phyloP scores from a whole-genome alignment of 306 rosid genomes.

The Trichosanthes truncata region DNA sequence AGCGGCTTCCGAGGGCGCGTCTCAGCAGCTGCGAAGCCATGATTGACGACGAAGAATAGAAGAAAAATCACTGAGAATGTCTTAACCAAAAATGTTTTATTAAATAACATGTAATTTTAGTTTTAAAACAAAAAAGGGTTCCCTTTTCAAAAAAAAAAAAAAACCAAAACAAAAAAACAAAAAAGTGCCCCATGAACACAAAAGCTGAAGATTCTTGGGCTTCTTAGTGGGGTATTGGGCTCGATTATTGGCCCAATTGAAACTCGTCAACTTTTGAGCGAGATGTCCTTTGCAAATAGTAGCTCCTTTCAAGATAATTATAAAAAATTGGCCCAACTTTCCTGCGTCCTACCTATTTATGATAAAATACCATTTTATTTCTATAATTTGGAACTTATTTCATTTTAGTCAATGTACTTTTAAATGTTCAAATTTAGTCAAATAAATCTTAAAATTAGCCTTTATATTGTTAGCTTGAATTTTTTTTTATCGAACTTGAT shows the following conservation, averaged over 20 bases:
- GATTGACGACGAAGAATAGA: background rate
- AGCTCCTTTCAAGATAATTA: too few species aligned
- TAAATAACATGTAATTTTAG: background rate
- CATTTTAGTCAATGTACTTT: too few species aligned
- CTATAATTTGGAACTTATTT: too few species aligned
- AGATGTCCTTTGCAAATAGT: background rate
- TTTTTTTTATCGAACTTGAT: too few species aligned
- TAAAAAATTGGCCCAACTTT: too few species aligned
- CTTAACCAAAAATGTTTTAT: background rate
- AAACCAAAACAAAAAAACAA: too few species aligned
- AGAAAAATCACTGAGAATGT: background rate
- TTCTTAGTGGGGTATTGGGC: background rate
- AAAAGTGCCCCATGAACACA: background rate
- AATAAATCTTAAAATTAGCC: too few species aligned
- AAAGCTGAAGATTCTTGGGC: background rate
- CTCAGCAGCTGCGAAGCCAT: conserved; percentile 70
- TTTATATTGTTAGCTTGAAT: too few species aligned
- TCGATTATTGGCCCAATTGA: background rate
- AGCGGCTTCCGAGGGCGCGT: conserved; percentile 58
- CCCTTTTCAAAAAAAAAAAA: too few species aligned
- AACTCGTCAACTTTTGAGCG: background rate
- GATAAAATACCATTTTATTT: too few species aligned
- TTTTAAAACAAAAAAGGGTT: background rate
- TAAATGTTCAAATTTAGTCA: too few species aligned
- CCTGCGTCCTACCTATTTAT: too few species aligned